Evolutionary conservation across 306 rosid genomes (phyloP), one percentile per base, ranked within the genome.

Genomic region (cucumber (Cucumis sativus)): DNA sequence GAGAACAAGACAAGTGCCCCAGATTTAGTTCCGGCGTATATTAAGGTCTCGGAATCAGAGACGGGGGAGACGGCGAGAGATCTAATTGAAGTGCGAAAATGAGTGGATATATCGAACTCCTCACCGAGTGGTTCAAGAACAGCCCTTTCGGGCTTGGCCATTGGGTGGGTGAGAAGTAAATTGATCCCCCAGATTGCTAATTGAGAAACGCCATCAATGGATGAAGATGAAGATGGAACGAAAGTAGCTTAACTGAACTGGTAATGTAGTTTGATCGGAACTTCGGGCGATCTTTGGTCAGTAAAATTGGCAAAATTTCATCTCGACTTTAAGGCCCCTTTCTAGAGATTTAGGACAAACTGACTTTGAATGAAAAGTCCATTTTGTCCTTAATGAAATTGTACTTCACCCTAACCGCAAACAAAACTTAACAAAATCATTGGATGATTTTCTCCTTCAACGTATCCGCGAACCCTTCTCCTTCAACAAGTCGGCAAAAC

Each of bases 51-150:
- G 40, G 87, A 86, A 81, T 86, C 82, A 35, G 97, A 73, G 43
- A 86, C 69, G 0, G 81, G 79, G 61, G 80, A 70, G 41, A 92
- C 51, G 69, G 96, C 88, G 9, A 95, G 85, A 6, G 93, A 93
- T 78, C 86, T 90, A 70, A 87, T 76, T 62, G 89, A 84, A 73
- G 84, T 84, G 49, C 79, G 85, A 56, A 89, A 83, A 83, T 89
- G 85, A 39, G 78, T 76, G 52, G 89, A 84, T 68, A 92, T 79
- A 66, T 90, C 91, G 71, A 85, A 89, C 71, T 89, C 86, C 72
- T 89, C 87, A 18, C 91, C 85, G 74, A 84, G 78, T n/a, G 92
- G 93, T 79, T 92, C 96, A 23, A 95, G 79, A 57, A 95, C 96
- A 56, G 86, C 85, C 58, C 96, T 51, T 79, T 94, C 87, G 30